Conservation (phyloP, 306 rosid genomes). For the Comarum palustre region DNA sequence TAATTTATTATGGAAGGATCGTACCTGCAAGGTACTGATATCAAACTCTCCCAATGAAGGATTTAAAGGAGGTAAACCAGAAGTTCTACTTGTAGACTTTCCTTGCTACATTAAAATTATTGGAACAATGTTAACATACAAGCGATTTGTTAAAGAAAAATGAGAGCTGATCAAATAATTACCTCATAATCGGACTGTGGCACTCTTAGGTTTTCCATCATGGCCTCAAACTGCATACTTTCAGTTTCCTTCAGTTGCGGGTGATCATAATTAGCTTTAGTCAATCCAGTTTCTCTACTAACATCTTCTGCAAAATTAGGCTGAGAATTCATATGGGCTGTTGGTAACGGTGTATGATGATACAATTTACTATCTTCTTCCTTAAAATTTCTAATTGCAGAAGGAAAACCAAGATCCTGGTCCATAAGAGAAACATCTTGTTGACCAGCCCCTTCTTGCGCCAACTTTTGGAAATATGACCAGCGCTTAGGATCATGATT, state of each 20-base stretch:
- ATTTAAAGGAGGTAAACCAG: constrained; percentile 50
- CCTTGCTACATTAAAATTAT: constrained; percentile 51
- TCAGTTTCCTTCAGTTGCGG: constrained; percentile 52
- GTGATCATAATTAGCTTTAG: constrained; percentile 41
- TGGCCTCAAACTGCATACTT: constrained; percentile 48
- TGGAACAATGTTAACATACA: constrained; percentile 24
- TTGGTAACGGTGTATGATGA: constrained; percentile 40
- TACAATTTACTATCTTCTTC: constrained; percentile 41
- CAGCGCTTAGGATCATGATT: constrained; percentile 77
- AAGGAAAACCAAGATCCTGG: constrained; percentile 61
- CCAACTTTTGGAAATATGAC: constrained; percentile 86
- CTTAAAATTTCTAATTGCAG: constrained; percentile 39
- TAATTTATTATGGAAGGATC: constrained; percentile 17
- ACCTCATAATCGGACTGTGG: constrained; percentile 71
- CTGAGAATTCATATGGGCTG: constrained; percentile 38
- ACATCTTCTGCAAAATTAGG: constrained; percentile 42
- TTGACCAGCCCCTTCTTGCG: constrained; percentile 64
- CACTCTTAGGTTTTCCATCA: constrained; percentile 52
- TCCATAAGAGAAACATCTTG: constrained; percentile 66
- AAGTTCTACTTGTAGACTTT: constrained; percentile 44
- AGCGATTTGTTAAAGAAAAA: not conserved
- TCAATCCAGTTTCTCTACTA: constrained; percentile 42
- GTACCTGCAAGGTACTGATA: constrained; percentile 80
- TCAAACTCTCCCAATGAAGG: constrained; percentile 59
- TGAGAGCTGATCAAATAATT: constrained; percentile 20